phyloP scores from a whole-genome alignment of 2,329 filamentous ascomycete genomes.

The Scytalidium sp. region DNA sequence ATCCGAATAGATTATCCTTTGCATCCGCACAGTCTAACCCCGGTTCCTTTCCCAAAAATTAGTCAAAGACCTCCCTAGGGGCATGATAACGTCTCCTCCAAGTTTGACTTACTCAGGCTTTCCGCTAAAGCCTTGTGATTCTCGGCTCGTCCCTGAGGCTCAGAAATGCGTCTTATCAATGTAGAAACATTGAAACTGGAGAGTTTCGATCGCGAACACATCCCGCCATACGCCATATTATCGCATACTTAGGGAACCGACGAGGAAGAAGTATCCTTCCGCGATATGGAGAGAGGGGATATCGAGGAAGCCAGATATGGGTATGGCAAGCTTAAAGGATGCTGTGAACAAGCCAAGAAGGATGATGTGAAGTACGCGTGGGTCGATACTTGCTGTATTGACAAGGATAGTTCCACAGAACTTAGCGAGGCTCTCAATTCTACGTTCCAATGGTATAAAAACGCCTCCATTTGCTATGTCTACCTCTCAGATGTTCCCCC shows the following conservation, averaged over 20 bases:
- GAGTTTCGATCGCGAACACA: neutral
- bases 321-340: neutral
- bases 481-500: conserved; percentile 4
- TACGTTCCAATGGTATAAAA: conserved; percentile 8
- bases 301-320: neutral
- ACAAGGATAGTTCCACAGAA: conserved; percentile 9
- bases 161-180: neutral
- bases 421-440: conserved; percentile 11
- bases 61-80: too few species aligned
- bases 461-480: conserved; percentile 8
- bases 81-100: too few species aligned
- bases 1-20: too few species aligned
- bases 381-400: neutral
- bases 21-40: too few species aligned
- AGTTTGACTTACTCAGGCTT: too few species aligned
- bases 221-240: neutral
- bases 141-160: too few species aligned
- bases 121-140: too few species aligned
- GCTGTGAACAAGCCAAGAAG: neutral
- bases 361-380: neutral
- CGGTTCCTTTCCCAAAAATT: too few species aligned
- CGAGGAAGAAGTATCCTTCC: neutral
- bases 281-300: neutral
- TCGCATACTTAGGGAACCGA: neutral
- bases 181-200: neutral